Base-by-base conservation (phyloP, 257 asterid genomes). In the Knoxia roxburghii region DNA sequence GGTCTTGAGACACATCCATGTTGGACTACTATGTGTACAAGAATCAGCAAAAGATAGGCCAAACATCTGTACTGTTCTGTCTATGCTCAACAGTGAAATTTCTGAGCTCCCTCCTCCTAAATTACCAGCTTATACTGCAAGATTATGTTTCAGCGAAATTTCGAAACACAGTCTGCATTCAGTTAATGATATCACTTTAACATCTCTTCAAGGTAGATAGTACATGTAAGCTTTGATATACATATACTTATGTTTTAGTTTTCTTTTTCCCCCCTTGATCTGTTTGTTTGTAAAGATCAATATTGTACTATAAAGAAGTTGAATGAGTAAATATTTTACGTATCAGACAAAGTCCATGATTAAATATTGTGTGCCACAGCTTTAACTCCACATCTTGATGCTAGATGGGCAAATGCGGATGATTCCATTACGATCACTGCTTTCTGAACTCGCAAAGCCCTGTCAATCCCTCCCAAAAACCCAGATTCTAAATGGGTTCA, bases 11-110 rank as follows among this genome's bases (percentile, higher is more conserved):
- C 85, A 85, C 77, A 71, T 87, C 17, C 91, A 84, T 29, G 82
- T 85, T 0, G 91, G 91, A 32, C 55, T 89, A 52, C 72, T 89
- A 69, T 87, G 91, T 5, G 87, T 87, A 51, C 91, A 87, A 80
- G 90, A 85, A 68, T 71, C 61, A 33, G 82, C 85, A 24, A 73
- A 41, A 10, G 88, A 87, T 61, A 73, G 93, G 78, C 95, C 92
- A 13, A 75, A 76, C 14, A 62, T 82, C 23, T 76, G 83, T 17
- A 17, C 73, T 37, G 82, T 81, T 32, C 78, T 89, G 2, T 83
- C 90, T 2, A 82, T 87, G 89, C 75, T 89, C 24, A 79, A 61
- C 12, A 75, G 84, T 72, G 85, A 85, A 69, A 77, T 63, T 12
- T 32, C 76, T 2, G 75, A 83, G 70, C 85, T 89, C 29, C 86